phyloP scores from a whole-genome alignment of 2,329 filamentous ascomycete species.

The Cryphonectria carpinicola region DNA sequence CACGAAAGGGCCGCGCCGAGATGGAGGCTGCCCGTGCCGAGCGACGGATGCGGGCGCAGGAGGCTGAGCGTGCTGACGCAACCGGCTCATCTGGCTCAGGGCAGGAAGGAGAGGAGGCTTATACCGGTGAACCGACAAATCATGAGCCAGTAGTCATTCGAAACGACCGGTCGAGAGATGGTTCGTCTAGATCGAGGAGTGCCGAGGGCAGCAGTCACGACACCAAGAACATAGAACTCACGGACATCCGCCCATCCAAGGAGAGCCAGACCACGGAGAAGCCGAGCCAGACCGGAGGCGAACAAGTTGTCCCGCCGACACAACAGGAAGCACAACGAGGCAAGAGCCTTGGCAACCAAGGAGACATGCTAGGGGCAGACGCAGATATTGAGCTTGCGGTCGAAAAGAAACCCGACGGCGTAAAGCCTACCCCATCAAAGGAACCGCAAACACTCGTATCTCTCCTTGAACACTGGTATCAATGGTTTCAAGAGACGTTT shows the following conservation, averaged over 20 bases:
- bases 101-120: background rate
- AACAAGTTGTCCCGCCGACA: background rate
- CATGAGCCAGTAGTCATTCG: background rate
- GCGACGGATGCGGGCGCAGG: slow-evolving; percentile 41
- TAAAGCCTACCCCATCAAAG: background rate
- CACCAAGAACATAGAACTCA: slow-evolving; percentile 12
- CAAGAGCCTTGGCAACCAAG: background rate
- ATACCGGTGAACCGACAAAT: background rate
- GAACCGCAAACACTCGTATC: slow-evolving; percentile 56
- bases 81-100: background rate
- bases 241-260: background rate
- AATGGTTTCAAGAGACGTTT: slow-evolving; percentile 72
- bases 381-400: slow-evolving; percentile 6
- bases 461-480: slow-evolving; percentile 47
- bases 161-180: slow-evolving; percentile 7
- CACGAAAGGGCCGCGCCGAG: slow-evolving; percentile 57
- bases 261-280: background rate
- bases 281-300: background rate
- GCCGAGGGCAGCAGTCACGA: slow-evolving; percentile 32
- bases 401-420: background rate
- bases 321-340: background rate
- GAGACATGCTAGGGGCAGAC: background rate
- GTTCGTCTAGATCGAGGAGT: slow-evolving; percentile 5
- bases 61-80: slow-evolving; percentile 26
- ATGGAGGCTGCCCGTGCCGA: slow-evolving; percentile 48